Evolutionary conservation across 2,329 filamentous ascomycete species (phyloP).

Genomic region (Stemphylium vesicarium): DNA sequence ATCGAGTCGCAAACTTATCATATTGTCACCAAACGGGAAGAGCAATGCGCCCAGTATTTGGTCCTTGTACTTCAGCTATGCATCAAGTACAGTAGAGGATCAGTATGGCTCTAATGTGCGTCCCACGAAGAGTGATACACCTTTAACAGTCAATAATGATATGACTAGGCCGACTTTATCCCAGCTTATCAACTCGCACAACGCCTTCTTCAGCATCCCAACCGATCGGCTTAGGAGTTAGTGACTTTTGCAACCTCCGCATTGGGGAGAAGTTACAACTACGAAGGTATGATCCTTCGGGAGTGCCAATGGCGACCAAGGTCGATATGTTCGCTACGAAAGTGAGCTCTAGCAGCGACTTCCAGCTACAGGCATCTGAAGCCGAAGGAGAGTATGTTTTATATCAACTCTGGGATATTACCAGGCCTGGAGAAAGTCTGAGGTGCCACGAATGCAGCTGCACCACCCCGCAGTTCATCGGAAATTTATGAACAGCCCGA

Average conservation of each 20-base stretch:
- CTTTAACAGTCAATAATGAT: constrained; percentile 4
- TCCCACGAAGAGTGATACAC: not conserved
- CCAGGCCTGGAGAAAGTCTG: constrained; percentile 27
- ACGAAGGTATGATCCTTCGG: constrained; percentile 11
- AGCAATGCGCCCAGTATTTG: constrained; percentile 36
- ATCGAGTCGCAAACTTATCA: constrained; percentile 14
- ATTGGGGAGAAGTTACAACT: constrained; percentile 16
- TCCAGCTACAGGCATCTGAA: constrained; percentile 13
- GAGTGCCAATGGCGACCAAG: constrained; percentile 27
- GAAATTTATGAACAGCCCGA: not conserved
- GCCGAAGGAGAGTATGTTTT: constrained; percentile 21
- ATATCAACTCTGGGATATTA: constrained; percentile 34
- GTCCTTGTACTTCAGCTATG: constrained; percentile 46
- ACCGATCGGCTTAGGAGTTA: constrained; percentile 6
- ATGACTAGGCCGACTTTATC: constrained; percentile 13
- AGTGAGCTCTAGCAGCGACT: constrained; percentile 12
- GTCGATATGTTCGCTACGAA: constrained; percentile 32
- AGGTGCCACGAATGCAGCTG: constrained; percentile 31
- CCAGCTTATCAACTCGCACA: constrained; percentile 2
- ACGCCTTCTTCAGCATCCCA: not conserved
- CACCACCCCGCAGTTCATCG: constrained; percentile 6
- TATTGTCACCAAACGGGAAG: constrained; percentile 36
- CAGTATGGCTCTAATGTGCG: constrained; percentile 9
- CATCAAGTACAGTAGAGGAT: constrained; percentile 24
- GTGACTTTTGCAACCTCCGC: constrained; percentile 16